These are phyloP conservation scores for Pouteria campechiana DNA, from an alignment of 179 eudicot genomes.

Conservation along the genomic window DNA sequence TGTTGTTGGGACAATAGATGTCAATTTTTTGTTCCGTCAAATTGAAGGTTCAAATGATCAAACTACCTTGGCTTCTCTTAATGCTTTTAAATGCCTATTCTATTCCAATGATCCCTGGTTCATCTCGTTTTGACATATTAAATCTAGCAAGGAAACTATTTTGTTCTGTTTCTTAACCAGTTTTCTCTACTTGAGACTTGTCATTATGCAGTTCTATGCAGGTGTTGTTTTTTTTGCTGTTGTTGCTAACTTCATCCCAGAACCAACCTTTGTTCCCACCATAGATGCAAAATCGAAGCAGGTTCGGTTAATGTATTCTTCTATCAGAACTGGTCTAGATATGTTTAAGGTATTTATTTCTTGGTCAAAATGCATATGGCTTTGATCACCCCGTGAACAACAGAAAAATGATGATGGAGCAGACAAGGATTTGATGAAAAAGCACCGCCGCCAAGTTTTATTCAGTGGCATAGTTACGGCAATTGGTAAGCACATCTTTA, in stretches of 20 bases:
- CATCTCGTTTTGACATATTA: no score
- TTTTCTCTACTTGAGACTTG: no score
- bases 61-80: no score
- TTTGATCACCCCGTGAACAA: no score
- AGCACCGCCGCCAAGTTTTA: slow-evolving; percentile 91
- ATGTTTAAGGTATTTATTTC: no score
- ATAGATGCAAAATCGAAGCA: slow-evolving; percentile 58
- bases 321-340: no score
- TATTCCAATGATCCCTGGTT: slow-evolving; percentile 2
- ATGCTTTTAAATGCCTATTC: background rate
- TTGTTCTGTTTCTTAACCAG: no score
- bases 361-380: no score
- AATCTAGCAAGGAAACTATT: no score
- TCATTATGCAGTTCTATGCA: slow-evolving; percentile 97
- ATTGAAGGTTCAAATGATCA: no score
- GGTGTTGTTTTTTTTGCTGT: slow-evolving; percentile 92
- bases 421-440: slow-evolving; percentile 75
- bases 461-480: slow-evolving; percentile 95
- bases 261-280: slow-evolving; percentile 70
- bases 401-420: slow-evolving; percentile 46
- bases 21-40: no score
- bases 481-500: slow-evolving; percentile 41
- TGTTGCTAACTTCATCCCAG: slow-evolving; percentile 83
- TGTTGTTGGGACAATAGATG: no score
- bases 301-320: slow-evolving; percentile 22